Evolutionary conservation across 371 early-diverging fungal genomes (phyloP).

Genomic region (Zopfochytrium polystomum): DNA sequence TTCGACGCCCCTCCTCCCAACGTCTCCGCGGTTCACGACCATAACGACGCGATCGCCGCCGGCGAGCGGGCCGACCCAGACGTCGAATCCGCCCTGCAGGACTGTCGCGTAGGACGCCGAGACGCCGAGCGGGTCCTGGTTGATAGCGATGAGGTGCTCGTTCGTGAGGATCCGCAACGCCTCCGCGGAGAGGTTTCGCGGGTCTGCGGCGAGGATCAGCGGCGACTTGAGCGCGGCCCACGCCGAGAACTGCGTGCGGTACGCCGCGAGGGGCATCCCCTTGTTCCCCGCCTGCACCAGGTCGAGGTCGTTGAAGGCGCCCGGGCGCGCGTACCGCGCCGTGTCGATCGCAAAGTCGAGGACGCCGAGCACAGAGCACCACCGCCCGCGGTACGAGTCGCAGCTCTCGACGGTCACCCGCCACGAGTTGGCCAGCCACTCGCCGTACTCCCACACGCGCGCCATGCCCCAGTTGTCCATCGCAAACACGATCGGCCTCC

Average conservation of each 20-base stretch:
- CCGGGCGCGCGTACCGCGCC: no score
- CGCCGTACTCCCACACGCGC: constrained; percentile 43
- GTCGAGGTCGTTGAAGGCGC: constrained; percentile 51
- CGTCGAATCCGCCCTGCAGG: no score
- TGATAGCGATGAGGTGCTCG: constrained; percentile 42
- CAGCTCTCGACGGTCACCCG: constrained; percentile 44
- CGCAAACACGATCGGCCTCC: constrained; percentile 43
- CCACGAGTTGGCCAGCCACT: constrained; percentile 41
- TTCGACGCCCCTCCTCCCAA: no score
- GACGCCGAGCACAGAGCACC: no score
- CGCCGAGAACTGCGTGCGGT: constrained; percentile 41
- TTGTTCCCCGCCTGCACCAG: constrained; percentile 53
- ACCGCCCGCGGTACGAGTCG: no score
- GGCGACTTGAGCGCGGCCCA: no score
- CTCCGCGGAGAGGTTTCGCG: constrained; percentile 19
- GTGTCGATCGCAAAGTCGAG: no score
- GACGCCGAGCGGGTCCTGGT: no score
- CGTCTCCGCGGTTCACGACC: no score
- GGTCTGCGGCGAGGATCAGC: constrained; percentile 41
- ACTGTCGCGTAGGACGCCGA: no score
- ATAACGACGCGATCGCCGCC: constrained; percentile 26
- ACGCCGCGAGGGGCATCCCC: constrained; percentile 40
- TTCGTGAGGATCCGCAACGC: constrained; percentile 32
- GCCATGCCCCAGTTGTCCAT: constrained; percentile 50
- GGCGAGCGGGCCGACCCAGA: constrained; percentile 36